Evolutionary conservation across 1,284 basidiomycete species (phyloP), one percentile per base, ranked within the genome.

Genomic region (Moesziomyces aphidis): DNA sequence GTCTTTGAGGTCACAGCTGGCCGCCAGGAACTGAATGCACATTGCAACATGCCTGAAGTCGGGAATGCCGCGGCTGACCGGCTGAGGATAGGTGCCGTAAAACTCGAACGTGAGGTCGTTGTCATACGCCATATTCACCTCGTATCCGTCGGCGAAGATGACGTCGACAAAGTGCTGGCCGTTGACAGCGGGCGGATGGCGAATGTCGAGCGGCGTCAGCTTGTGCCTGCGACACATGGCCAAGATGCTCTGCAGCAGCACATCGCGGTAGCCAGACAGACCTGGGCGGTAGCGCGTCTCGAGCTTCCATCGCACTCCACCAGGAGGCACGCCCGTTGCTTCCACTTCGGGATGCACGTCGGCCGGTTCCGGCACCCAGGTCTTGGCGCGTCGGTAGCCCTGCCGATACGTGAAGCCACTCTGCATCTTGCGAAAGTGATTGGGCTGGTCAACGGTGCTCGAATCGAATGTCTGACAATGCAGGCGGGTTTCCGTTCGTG

Each of bases 261-360:
- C 60, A 46, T 73, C 50, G 43, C 60, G 55, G 21, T 67, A 60
- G 39, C 56, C 50, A 17, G 70, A 50, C 46, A 55, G 55, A 52
- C 53, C 54, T 26, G 34, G 44, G 22, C 56, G 51, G 31, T 59
- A 73, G 42, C 60, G 54, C 1, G 64, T 61, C 3, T 49, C 34
- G 24, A 73, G 63, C 22, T 51, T 26, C 63, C 64, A 73, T 48
- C 70, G 70, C 9, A 73, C 60, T 28, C 61, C 61, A 50, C 68
- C 57, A 2, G 53, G 22, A 23, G 61, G 60, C 15, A 63, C 28
- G 19, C 61, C 60, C 26, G 23, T 59, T 9, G 55, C 48, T 23
- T 64, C 58, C 23, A 61, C 21, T 23, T 65, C 68, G 28, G 9
- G 31, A 11, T 31, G 31, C 31, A 31, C 31, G 31, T 31, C 31